Conservation (phyloP, 208 protist genomes). For the Trypanosoma lewisi region DNA sequence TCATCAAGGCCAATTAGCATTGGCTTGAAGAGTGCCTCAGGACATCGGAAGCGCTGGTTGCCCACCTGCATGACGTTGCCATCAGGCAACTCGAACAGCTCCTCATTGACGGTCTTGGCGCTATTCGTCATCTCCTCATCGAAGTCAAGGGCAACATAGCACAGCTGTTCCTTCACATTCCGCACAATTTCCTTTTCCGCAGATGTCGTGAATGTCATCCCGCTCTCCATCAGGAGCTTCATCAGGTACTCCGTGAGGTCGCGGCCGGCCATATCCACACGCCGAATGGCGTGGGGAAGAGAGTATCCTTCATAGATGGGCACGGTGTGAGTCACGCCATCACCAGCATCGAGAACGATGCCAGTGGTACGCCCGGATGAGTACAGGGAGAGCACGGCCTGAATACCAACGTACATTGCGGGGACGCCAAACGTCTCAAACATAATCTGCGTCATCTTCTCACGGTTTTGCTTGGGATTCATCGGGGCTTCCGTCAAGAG, state of each 20-base stretch:
- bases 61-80: conserved; percentile 88
- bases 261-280: conserved; percentile 91
- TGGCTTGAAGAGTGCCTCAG: conserved; percentile 97
- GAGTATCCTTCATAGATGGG: conserved; percentile 94
- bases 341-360: conserved; percentile 92
- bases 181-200: conserved; percentile 96
- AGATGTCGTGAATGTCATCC: conserved; percentile 95
- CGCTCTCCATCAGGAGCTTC: conserved; percentile 94
- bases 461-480: conserved; percentile 92
- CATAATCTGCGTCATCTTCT: conserved; percentile 96
- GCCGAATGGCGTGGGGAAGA: conserved; percentile 81
- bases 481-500: conserved; percentile 90
- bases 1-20: conserved; percentile 93
- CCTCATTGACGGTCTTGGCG: conserved; percentile 77
- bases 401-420: conserved; percentile 93
- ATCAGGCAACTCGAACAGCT: conserved; percentile 94
- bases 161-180: conserved; percentile 95
- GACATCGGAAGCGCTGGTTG: conserved; percentile 89
- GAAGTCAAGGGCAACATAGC: conserved; percentile 94
- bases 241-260: conserved; percentile 95
- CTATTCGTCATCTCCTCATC: conserved; percentile 95
- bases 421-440: conserved; percentile 92
- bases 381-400: conserved; percentile 96
- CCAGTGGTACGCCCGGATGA: conserved; percentile 90
- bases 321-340: conserved; percentile 93